These are phyloP conservation scores for Nicotiana benthamiana DNA, from an alignment of 257 asterid species.

Conservation along the genomic window DNA sequence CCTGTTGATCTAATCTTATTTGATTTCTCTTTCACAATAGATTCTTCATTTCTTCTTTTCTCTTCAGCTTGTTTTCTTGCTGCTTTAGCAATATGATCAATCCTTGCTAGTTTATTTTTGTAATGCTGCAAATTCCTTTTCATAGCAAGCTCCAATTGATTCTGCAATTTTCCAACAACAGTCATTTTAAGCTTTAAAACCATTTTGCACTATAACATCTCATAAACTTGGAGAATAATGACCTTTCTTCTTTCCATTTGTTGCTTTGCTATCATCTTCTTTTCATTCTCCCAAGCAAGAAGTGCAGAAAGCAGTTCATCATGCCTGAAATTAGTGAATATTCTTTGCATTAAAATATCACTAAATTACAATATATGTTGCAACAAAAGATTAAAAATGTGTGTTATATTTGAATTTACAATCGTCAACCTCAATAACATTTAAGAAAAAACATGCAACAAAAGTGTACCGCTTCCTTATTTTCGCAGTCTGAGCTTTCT, in stretches of 20 bases:
- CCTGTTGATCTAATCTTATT: conserved; percentile 40
- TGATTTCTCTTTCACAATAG: conserved; percentile 37
- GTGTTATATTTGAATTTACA: not conserved
- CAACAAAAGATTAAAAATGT: not conserved
- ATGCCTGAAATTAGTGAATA: conserved; percentile 29
- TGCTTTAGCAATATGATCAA: conserved; percentile 40
- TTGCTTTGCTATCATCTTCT: conserved; percentile 36
- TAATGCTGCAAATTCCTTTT: conserved; percentile 51
- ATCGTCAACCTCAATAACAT: not conserved
- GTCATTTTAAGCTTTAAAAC: not conserved
- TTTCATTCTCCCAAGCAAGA: conserved; percentile 55
- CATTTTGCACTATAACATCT: not conserved
- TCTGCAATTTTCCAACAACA: conserved; percentile 19
- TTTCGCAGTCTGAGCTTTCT: conserved; percentile 44
- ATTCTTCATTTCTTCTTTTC: conserved; percentile 40
- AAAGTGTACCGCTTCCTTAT: conserved; percentile 45
- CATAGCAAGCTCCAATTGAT: conserved; percentile 34
- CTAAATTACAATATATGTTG: not conserved
- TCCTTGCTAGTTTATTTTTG: conserved; percentile 43
- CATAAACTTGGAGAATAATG: not conserved
- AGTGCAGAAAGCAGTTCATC: conserved; percentile 37
- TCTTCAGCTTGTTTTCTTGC: conserved; percentile 48
- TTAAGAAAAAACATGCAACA: not conserved
- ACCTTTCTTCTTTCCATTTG: conserved; percentile 59
- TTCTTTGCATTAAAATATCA: not conserved